Base-by-base conservation (phyloP, 768 basidiomycete species). In the Trametes gibbosa region DNA sequence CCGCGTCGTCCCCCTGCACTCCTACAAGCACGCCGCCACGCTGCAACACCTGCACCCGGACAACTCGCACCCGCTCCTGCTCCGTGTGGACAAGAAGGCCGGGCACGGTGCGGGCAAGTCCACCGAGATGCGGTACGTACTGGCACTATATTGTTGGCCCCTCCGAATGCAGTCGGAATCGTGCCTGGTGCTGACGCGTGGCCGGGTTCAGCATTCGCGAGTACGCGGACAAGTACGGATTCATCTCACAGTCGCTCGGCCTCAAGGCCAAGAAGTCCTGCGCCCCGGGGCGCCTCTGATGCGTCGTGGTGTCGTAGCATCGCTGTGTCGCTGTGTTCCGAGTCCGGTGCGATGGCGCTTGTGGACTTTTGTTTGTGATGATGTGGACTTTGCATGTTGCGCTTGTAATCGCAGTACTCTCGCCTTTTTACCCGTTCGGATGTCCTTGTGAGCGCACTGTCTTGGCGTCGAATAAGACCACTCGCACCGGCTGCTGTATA, bases 1-100 rank as follows among this genome's bases (percentile, higher is more conserved):
- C 66, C 86, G 91, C 34, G 91, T 93, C n/a, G 90, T 92, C 5
- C 89, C 90, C 1, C 75, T 90, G 69, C 92, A 92, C 72, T 89
- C 90, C 9, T 92, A 89, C 81, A 94, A 94, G 73, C 79, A 84
- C 50, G 85, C 86, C 0, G 92, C 92, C 16, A 84, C 84, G n/a
- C 75, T 92, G 37, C 91, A 94, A 68, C 73, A 92, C 68, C 74
- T 72, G 1, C 72, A 83, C 1, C 78, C 87, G 1, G 65, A 84
- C 46, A 93, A 92, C 69, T 81, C 83, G 0, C 73, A 90, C 65
- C 92, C 91, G 5, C 75, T 93, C 13, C 76, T 94, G 19, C 75
- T 92, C 48, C 82, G 90, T 21, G 84, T 93, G 25, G 89, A 92
- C 67, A 84, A 84, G 73, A 90, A 90, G 68, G 82, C 87, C 1